Base-by-base conservation (phyloP, 2,329 filamentous ascomycete species). In the Ophiostoma triangulosporum region DNA sequence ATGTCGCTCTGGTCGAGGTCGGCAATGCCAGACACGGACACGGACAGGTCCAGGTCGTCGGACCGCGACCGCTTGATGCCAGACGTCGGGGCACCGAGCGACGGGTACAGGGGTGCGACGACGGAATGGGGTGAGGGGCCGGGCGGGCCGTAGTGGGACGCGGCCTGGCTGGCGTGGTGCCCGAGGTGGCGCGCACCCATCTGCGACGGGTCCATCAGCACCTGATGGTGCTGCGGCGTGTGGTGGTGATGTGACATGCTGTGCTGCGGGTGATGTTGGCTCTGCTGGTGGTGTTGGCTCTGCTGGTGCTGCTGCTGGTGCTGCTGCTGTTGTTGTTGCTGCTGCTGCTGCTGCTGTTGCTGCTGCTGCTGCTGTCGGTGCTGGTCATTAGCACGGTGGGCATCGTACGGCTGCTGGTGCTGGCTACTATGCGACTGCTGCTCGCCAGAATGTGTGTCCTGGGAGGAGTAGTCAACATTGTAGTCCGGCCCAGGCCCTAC, bases 391-490 rank as follows among this genome's bases (percentile, higher is more conserved):
- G 38, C 38, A 24, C 38, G 55, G 24, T 56, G 64, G 54, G 69
- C 63, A 64, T 81, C 78, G 70, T 84, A 86, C 62, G 76, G 70
- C 66, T 83, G 77, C 14, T 65, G 78, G 73, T 33, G 46, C 24
- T 52, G 50, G 66, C 76, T 74, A 66, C 84, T 46, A 17, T 46
- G 43, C 26, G 24, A 78, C 66, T 74, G 75, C 68, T 83, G 80
- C 66, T 79, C 75, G 69, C 75, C 75, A 71, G 80, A 15, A 27
- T 82, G 77, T 70, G 75, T 75, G 65, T 76, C 78, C 72, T 84
- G 82, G 67, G 80, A 73, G 71, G 81, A 76, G 73, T 85, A 86
- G 68, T 84, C 80, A 76, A 86, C 81, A 78, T 83, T 78, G 75
- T 84, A 84, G 73, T 82, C 43, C 43, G 24, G 43, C 43, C 43